These are phyloP conservation scores for Tubosaeta sp. DNA, from an alignment of 768 basidiomycete genomes.

Conservation along the genomic window DNA sequence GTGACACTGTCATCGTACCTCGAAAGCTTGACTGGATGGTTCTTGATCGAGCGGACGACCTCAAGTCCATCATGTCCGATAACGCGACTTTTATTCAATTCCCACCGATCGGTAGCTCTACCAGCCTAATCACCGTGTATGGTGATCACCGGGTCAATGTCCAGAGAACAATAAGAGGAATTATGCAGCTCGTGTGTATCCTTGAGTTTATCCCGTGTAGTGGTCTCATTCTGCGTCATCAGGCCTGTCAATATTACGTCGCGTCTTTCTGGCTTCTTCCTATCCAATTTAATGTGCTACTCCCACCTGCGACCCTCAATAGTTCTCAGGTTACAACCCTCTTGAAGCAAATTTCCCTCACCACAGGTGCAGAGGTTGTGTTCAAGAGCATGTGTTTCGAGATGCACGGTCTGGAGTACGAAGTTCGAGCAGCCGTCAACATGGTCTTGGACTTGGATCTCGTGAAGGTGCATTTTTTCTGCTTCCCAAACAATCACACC, in stretches of 20 bases:
- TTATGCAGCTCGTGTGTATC: conserved; percentile 86
- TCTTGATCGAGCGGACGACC: conserved; percentile 90
- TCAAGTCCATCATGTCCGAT: conserved; percentile 91
- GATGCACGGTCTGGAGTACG: conserved; percentile 89
- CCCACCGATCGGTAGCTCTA: conserved; percentile 87
- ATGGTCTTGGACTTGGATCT: conserved; percentile 90
- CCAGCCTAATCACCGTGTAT: conserved; percentile 88
- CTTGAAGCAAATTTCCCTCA: conserved; percentile 80
- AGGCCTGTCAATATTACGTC: conserved; percentile 95
- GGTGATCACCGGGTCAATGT: conserved; percentile 94
- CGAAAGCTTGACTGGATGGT: conserved; percentile 99
- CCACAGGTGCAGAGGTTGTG: conserved; percentile 89
- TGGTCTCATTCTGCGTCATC: neutral
- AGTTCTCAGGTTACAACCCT: conserved; percentile 78
- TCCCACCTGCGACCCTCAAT: conserved; percentile 79
- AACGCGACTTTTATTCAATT: conserved; percentile 96
- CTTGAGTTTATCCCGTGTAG: conserved; percentile 17
- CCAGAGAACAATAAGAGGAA: conserved; percentile 85
- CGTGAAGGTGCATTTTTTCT: conserved; percentile 60
- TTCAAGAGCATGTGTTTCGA: conserved; percentile 98
- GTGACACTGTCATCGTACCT: conserved; percentile 91
- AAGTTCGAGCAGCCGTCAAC: conserved; percentile 80
- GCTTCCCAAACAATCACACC: neutral
- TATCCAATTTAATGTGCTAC: conserved; percentile 86
- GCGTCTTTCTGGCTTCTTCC: conserved; percentile 98